Base-by-base conservation (phyloP, 2,329 filamentous ascomycete species). In the Hymenoscyphus albidus region DNA sequence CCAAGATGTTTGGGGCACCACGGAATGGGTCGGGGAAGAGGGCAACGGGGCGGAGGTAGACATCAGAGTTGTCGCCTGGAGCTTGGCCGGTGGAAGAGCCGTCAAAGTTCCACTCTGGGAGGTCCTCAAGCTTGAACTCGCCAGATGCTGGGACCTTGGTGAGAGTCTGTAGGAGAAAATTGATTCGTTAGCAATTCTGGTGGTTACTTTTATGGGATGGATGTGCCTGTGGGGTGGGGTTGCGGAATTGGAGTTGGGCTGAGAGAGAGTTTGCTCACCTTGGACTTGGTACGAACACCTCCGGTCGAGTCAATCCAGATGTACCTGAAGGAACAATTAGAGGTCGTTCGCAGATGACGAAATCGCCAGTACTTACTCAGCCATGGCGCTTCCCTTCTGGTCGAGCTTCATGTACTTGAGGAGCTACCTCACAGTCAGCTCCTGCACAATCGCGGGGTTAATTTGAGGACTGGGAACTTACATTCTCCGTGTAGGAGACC, bases 1-100 rank as follows among this genome's bases (percentile, higher is more conserved):
- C 94, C 73, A 97, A 87, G 79, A 97, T 90, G 85, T 97, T 97
- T 80, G 93, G 91, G 67, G 87, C 87, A 68, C 88, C 86, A 72
- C 93, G 91, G 89, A 97, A 94, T 67, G 94, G 94, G 70, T 97
- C 93, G 72, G 92, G 90, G 86, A 87, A 97, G 81, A 93, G 88
- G 73, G 93, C 92, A 69, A 91, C 87, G 65, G 93, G 93, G 77
- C 92, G 90, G 73, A 98, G 91, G 86, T 97, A 97, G 83, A 97
- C 91, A 80, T 98, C 94, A 58, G 92, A 97, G 87, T 98, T 95
- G 80, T 96, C 91, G 74, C 93, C 93, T 51, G 92, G 92, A 59
- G 94, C 94, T 81, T 98, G 94, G 72, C 85, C 88, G 72, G 93
- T 97, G 14, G 93, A 97, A 64, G 92, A 97, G 76, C 94, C 94